Evolutionary conservation across 2,329 filamentous ascomycete species (phyloP).

Genomic region (Verticillium albo-atrum): DNA sequence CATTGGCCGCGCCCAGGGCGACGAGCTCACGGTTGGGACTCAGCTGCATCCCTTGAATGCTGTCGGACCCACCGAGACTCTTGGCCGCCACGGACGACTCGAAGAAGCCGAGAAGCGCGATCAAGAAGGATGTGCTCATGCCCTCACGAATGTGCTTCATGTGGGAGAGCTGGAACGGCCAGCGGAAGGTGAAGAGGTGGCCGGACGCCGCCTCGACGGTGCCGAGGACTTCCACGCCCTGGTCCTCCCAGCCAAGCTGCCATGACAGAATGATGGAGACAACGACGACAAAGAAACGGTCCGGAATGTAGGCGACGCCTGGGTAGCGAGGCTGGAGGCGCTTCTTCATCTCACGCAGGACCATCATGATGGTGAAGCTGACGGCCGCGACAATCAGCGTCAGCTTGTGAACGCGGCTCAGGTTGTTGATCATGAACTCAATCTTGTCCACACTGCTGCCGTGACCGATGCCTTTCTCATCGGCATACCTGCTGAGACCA

Average conservation of each 20-base stretch:
- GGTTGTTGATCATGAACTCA: slow-evolving; percentile 68
- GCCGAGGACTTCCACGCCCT: slow-evolving; percentile 80
- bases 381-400: slow-evolving; percentile 73
- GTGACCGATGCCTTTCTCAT: slow-evolving; percentile 63
- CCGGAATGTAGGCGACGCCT: slow-evolving; percentile 80
- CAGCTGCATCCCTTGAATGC: slow-evolving; percentile 73
- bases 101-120: slow-evolving; percentile 95
- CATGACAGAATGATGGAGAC: slow-evolving; percentile 77
- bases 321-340: slow-evolving; percentile 75
- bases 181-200: slow-evolving; percentile 73
- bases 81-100: slow-evolving; percentile 96
- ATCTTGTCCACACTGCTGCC: slow-evolving; percentile 86
- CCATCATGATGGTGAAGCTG: slow-evolving; percentile 84
- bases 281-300: slow-evolving; percentile 86
- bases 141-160: slow-evolving; percentile 80
- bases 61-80: slow-evolving; percentile 67
- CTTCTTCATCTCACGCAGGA: slow-evolving; percentile 79
- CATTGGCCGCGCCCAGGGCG: slow-evolving; percentile 82
- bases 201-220: slow-evolving; percentile 70
- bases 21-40: slow-evolving; percentile 93
- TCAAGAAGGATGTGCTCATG: slow-evolving; percentile 87
- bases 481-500: slow-evolving; percentile 66
- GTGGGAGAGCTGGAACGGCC: slow-evolving; percentile 73
- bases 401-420: slow-evolving; percentile 62
- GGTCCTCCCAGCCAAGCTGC: slow-evolving; percentile 69